Base-by-base conservation (phyloP, 805 yeast genomes). In the Candida orba region DNA sequence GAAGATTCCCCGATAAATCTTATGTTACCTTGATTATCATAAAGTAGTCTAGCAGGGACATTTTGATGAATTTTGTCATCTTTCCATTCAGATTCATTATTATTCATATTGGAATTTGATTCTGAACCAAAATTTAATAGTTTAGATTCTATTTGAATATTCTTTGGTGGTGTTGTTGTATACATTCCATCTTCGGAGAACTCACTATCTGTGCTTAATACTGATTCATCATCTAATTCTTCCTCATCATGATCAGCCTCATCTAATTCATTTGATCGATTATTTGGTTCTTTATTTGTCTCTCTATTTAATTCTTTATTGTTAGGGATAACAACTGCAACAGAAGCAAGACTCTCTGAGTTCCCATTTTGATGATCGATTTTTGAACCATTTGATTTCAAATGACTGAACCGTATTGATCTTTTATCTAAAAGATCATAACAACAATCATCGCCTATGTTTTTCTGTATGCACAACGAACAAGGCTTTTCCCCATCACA, bases 401-500 rank as follows among this genome's bases (percentile, higher is more conserved):
- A 20, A 12, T 22, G 25, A 13, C 10, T 6, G 18, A 39, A 42
- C 12, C 45, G 23, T 9, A 45, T 23, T 2, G 45, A 42, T 18
- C 48, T 24, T 29, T 34, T 45, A 30, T 45, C 48, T 9, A 45
- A 23, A 14, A 39, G 15, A 18, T 48, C 44, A 38, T 59, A 63
- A 34, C 45, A 47, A 41, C 68, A 65, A 8, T 41, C 44, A 14
- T 58, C 53, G 18, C 51, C 52, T 24, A 24, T 37, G 33, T 41
- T 41, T 50, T 63, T 57, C 43, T 51, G 51, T 31, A 38, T 41
- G 46, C 69, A 63, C 36, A 60, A 48, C 14, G 58, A 52, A 49
- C 69, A 62, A 1, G 69, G 68, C 30, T 42, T 44, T 17, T 48
- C 41, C n/a, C 60, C 59, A 39, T 54, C 47, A 37, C 54, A 65